Evolutionary conservation across 2,329 filamentous ascomycete genomes (phyloP), one percentile per base, ranked within the genome.

Genomic region (Simplicillium aogashimaense): DNA sequence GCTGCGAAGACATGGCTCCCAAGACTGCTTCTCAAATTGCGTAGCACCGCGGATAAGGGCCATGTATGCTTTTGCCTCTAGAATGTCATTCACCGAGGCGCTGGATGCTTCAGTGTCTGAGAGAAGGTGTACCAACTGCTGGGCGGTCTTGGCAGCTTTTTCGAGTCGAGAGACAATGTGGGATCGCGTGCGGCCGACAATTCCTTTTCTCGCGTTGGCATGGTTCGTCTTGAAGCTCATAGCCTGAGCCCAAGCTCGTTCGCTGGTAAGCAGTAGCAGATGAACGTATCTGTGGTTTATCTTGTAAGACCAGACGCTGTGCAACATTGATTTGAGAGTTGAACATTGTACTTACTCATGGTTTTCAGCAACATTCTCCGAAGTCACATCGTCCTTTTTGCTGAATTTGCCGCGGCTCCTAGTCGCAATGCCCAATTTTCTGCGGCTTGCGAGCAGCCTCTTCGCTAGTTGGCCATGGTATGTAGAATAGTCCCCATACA

Each of bases 191-290:
- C 83, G 78, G 44, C 88, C 83, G 20, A 81, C 76, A 47, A 95
- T 83, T 37, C 81, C 82, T 59, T 86, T 85, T 45, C 81, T 79
- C 51, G 92, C 86, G 51, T 84, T 75, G 31, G 85, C 77, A 57
- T 94, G 86, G 15, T 78, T 69, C 4, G 86, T 76, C 63, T 94
- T 95, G 74, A 95, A 87, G 57, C 84, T 80, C 88, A 97, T 94
- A 43, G 89, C 90, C 60, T 95, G 83, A 30, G 92, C 90, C 86
- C 88, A 97, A 38, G 89, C 86, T 47, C 92, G 78, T 66, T 98
- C 92, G 45, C 89, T 81, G 31, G 80, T 85, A 54, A 95, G 78
- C 42, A 98, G 72, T 28, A 90, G 70, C n/a, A 95, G 70, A 49
- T 83, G 73, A 37, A 81, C 76, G 63, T 81, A 86, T 61, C 86